These are phyloP conservation scores for Sanguinoderma infundibulare DNA, from an alignment of 1,284 basidiomycete species.

Conservation along the genomic window DNA sequence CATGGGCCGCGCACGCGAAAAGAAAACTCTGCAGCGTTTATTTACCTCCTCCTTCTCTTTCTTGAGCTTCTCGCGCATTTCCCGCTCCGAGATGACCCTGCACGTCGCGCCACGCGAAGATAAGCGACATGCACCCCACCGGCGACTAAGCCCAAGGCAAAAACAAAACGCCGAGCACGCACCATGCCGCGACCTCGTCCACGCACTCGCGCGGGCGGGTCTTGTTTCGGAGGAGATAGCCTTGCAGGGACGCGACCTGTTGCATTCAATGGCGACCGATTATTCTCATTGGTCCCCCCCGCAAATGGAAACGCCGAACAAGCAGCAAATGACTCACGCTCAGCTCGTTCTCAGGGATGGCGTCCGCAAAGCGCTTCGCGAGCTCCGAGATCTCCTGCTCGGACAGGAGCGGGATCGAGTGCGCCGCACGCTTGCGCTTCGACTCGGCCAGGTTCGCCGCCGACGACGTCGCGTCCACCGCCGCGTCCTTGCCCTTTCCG, in stretches of 20 bases:
- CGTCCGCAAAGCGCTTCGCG: slow-evolving; percentile 76
- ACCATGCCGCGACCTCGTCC: slow-evolving; percentile 75
- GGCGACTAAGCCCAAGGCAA: not conserved
- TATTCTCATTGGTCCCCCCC: too few relatives aligned
- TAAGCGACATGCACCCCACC: slow-evolving; percentile 13
- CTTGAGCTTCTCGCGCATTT: slow-evolving; percentile 80
- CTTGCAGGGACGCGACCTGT: slow-evolving; percentile 83
- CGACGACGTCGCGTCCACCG: slow-evolving; percentile 55
- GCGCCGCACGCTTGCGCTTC: slow-evolving; percentile 62
- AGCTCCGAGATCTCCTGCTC: slow-evolving; percentile 75
- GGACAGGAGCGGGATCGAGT: slow-evolving; percentile 68
- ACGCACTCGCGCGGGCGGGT: slow-evolving; percentile 81
- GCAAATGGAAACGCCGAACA: not conserved
- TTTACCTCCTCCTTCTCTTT: slow-evolving; percentile 82
- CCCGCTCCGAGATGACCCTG: slow-evolving; percentile 76
- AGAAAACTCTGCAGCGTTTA: slow-evolving; percentile 21
- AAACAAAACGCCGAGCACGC: slow-evolving; percentile 20
- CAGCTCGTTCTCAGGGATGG: slow-evolving; percentile 81
- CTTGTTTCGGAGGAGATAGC: slow-evolving; percentile 84
- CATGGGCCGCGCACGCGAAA: not conserved
- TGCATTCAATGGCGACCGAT: too few relatives aligned
- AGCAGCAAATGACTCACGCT: slow-evolving; percentile 57
- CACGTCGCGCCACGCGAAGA: not conserved
- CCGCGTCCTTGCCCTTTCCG: slow-evolving; percentile 10
- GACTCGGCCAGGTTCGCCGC: slow-evolving; percentile 63